Percentiles rank a stretch among this genome's conserved stretches.
Evolutionary conservation across 2,329 filamentous ascomycete species (phyloP).

Genomic region (Cercospora sojina): DNA sequence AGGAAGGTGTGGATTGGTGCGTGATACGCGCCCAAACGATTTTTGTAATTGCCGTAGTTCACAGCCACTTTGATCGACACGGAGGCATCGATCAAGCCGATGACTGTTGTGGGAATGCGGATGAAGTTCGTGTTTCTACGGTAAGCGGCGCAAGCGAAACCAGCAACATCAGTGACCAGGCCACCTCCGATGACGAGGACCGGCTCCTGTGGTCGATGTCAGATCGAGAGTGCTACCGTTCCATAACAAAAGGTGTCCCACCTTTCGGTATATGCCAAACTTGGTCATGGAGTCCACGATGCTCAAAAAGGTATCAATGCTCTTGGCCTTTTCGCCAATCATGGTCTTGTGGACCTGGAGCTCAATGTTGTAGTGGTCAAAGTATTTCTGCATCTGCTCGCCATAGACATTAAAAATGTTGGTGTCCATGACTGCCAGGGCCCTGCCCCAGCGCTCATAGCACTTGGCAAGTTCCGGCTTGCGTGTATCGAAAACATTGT

Average conservation of each 20-base stretch:
- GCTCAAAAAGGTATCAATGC: constrained; percentile 65
- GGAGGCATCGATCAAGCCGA: constrained; percentile 72
- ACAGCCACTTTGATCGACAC: constrained; percentile 77
- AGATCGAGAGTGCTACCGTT: constrained; percentile 4
- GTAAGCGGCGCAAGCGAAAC: constrained; percentile 70
- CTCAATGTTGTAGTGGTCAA: constrained; percentile 61
- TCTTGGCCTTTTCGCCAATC: constrained; percentile 74
- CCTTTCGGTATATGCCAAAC: constrained; percentile 60
- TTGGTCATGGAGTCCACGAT: constrained; percentile 74
- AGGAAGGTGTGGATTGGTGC: constrained; percentile 69
- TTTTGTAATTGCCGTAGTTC: constrained; percentile 75
- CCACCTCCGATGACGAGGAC: constrained; percentile 67
- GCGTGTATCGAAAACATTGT: constrained; percentile 62
- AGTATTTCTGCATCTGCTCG: constrained; percentile 64
- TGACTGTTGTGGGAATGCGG: constrained; percentile 71
- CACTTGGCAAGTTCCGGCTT: constrained; percentile 64
- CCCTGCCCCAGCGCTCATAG: constrained; percentile 65
- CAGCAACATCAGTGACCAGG: constrained; percentile 71
- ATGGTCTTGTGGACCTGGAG: constrained; percentile 69
- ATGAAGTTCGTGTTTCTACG: constrained; percentile 72
- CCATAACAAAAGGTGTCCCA: constrained; percentile 35
- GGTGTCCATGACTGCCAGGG: constrained; percentile 67
- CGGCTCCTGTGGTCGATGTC: constrained; percentile 51
- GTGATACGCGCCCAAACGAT: constrained; percentile 70
- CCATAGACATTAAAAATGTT: constrained; percentile 71